These are phyloP conservation scores for Aspergillus fumigatiaffinis DNA, from an alignment of 2,329 filamentous ascomycete genomes.

Conservation along the genomic window DNA sequence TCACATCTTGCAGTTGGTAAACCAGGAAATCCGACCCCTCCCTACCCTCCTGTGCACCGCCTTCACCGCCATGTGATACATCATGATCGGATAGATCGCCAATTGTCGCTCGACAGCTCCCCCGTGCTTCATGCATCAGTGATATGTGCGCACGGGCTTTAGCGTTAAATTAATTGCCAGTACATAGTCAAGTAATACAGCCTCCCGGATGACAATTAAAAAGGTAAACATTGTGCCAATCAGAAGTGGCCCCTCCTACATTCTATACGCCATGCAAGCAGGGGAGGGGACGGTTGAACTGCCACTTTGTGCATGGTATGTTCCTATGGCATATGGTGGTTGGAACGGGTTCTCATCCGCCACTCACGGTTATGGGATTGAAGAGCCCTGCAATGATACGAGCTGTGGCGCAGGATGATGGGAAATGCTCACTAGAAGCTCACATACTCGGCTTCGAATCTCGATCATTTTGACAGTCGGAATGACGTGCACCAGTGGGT, in stretches of 20 bases:
- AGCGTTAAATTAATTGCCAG: neutral
- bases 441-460: neutral
- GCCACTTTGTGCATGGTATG: neutral
- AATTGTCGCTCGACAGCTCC: neutral
- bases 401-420: neutral
- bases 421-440: neutral
- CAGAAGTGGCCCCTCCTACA: neutral
- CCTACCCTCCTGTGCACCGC: conserved; percentile 7
- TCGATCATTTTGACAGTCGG: neutral
- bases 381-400: neutral
- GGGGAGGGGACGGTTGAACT: neutral
- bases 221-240: neutral
- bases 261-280: neutral
- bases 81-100: conserved; percentile 13
- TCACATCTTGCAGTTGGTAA: neutral
- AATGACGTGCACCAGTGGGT: too few relatives aligned
- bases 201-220: neutral
- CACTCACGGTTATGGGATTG: neutral
- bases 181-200: too few relatives aligned
- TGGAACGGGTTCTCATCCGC: neutral
- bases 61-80: conserved; percentile 32
- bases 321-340: neutral
- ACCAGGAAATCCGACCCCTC: neutral
- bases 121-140: conserved; percentile 11
- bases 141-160: neutral